These are phyloP conservation scores for Corchorus olitorius DNA, from an alignment of 345 rosid genomes.

Conservation along the genomic window DNA sequence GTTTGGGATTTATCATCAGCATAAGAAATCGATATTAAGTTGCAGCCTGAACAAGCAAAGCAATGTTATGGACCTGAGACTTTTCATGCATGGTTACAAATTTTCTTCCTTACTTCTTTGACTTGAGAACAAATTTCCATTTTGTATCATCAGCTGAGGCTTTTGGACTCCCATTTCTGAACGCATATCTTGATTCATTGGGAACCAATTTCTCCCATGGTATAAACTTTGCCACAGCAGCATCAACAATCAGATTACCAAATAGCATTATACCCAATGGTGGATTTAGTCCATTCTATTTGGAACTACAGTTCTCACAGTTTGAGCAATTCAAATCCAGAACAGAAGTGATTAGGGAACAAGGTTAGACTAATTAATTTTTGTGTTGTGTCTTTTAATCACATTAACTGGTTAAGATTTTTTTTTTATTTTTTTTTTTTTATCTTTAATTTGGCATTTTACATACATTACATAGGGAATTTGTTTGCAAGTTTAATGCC, in stretches of 20 bases:
- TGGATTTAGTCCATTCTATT: constrained; percentile 45
- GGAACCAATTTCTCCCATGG: constrained; percentile 39
- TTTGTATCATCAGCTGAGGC: constrained; percentile 23
- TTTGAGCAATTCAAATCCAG: constrained; percentile 46
- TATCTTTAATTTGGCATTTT: not conserved
- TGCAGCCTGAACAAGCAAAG: not conserved
- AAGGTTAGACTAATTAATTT: constrained; percentile 31
- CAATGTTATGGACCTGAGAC: not conserved
- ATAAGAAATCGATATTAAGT: no score
- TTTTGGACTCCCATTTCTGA: constrained; percentile 31
- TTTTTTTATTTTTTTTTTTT: no score
- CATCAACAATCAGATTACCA: constrained; percentile 31
- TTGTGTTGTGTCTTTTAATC: no score
- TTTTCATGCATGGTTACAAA: not conserved
- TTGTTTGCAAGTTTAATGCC: constrained; percentile 41
- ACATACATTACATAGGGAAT: constrained; percentile 31
- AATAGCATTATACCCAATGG: constrained; percentile 25
- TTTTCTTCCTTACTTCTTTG: not conserved
- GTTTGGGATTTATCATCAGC: no score
- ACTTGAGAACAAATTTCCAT: not conserved
- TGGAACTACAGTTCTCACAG: constrained; percentile 47
- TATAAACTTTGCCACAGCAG: constrained; percentile 41
- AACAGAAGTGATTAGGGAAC: constrained; percentile 35
- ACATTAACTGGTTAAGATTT: not conserved
- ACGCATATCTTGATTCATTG: constrained; percentile 40